phyloP scores from a whole-genome alignment of 2,329 filamentous ascomycete species.

The Diplodia intermedia region DNA sequence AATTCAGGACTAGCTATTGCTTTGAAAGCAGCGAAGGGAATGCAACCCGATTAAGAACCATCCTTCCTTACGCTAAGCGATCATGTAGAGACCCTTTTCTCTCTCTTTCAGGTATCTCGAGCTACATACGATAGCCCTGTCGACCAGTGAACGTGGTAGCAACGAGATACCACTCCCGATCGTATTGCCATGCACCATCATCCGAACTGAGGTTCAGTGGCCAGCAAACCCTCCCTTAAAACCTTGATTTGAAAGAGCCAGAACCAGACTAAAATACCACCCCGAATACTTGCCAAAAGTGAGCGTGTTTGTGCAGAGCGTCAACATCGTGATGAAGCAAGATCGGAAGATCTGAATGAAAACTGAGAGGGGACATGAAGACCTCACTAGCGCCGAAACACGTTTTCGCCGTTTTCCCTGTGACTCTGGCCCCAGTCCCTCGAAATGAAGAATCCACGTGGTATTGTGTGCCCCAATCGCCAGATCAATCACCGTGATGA shows the following conservation, averaged over 20 bases:
- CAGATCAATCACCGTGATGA: constrained; percentile 16
- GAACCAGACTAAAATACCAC: constrained; percentile 2
- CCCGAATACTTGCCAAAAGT: constrained; percentile 18
- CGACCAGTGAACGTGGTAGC: constrained; percentile 14
- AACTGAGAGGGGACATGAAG: constrained; percentile 20
- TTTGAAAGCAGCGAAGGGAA: constrained; percentile 22
- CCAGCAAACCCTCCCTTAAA: not conserved
- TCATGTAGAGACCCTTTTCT: constrained; percentile 9
- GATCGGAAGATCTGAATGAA: not conserved
- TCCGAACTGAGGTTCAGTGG: constrained; percentile 10
- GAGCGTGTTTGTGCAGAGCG: constrained; percentile 14
- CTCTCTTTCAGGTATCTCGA: constrained; percentile 18
- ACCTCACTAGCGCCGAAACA: constrained; percentile 28
- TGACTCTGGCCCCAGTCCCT: constrained; percentile 20
- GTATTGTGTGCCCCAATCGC: constrained; percentile 21
- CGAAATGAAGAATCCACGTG: constrained; percentile 18
- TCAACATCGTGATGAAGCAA: constrained; percentile 23
- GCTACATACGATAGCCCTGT: constrained; percentile 10
- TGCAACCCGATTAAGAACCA: not conserved
- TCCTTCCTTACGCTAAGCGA: constrained; percentile 7
- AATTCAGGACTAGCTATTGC: constrained; percentile 18
- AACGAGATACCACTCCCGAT: constrained; percentile 11
- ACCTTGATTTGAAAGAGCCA: constrained; percentile 1
- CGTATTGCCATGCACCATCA: constrained; percentile 14
- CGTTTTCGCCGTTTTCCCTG: constrained; percentile 28